Base-by-base conservation (phyloP, 23 red algal species). In the Gracilaria caudata region DNA sequence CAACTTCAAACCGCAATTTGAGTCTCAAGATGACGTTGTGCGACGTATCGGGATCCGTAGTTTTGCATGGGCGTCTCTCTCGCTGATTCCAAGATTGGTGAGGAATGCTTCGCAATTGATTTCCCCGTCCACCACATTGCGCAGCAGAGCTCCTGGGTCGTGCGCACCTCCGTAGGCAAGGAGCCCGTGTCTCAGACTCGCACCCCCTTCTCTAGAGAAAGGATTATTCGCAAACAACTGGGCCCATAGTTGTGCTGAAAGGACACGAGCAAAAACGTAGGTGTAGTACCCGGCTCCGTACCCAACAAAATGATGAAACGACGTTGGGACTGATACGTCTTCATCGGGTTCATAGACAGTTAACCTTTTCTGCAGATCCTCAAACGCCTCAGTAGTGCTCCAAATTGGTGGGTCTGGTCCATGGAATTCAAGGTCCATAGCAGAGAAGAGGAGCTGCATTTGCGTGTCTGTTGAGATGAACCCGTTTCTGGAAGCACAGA, bases 221-320 rank as follows among this genome's bases (percentile, higher is more conserved):
- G 92, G 92, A 72, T 88, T 73, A n/a, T 74, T 44, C 47, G 30
- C 77, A 43, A 94, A 94, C 8, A 94, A 37, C 39, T 80, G 33
- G 39, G 8, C 35, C 92, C 83, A 94, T 80, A 94, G 12, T 34
- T 94, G 83, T 13, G 92, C 73, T 3, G 92, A 81, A 35, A 94
- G 64, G 24, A 94, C 74, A 16, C 83, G 73, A 17, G 92, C 92
- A 75, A 87, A 94, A 26, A 94, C 58, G 68, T 94, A 94, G 2
- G 83, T 81, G 54, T 94, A 94, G 49, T 94, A 94, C 8, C 92
- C 92, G 11, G 73, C 82, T 36, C 92, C 82, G 36, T 94, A 94
- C 5, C 92, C 92, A 87, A 87, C 80, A 65, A 94, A 82, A 83
- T 94, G 92, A 34, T 83, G 78, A 73, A 94, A 87, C 38, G 92